Evolutionary conservation across 495 filamentous ascomycete species (phyloP).

Genomic region (Viridothelium virens): DNA sequence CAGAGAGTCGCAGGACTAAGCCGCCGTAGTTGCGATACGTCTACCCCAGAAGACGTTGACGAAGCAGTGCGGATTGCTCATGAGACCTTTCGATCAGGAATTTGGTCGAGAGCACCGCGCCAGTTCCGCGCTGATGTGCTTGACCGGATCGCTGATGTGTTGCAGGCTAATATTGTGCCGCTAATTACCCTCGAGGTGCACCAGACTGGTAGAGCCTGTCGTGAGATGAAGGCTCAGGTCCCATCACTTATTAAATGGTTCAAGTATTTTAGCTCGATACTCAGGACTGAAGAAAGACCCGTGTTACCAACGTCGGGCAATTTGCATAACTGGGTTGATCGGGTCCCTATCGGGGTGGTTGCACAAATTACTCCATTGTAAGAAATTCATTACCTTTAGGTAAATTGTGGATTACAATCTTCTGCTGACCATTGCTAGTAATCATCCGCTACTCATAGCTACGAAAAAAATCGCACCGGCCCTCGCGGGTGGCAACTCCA

Average conservation of each 20-base stretch:
- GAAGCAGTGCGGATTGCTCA: slow-evolving; percentile 42
- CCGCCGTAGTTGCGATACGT: slow-evolving; percentile 42
- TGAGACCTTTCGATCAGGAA: slow-evolving; percentile 44
- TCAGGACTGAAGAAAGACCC: slow-evolving; percentile 52
- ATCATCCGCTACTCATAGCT: slow-evolving; percentile 38
- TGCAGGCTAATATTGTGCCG: slow-evolving; percentile 42
- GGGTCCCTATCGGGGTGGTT: slow-evolving; percentile 54
- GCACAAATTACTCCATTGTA: slow-evolving; percentile 61
- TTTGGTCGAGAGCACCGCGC: slow-evolving; percentile 44
- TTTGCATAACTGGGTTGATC: slow-evolving; percentile 54
- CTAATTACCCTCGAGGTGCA: slow-evolving; percentile 51
- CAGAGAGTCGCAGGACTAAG: background rate
- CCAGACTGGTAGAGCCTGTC: slow-evolving; percentile 55
- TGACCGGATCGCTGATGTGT: slow-evolving; percentile 46
- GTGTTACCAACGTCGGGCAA: slow-evolving; percentile 54
- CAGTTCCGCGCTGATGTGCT: slow-evolving; percentile 46
- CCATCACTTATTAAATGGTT: slow-evolving; percentile 56
- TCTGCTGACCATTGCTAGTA: background rate
- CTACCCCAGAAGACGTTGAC: slow-evolving; percentile 43
- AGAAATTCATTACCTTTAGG: slow-evolving; percentile 46
- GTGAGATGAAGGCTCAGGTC: slow-evolving; percentile 59
- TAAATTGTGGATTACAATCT: slow-evolving; percentile 17
- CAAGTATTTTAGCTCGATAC: slow-evolving; percentile 53
- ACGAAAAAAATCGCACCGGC: slow-evolving; percentile 56
- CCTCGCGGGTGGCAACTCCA: slow-evolving; percentile 54